Evolutionary conservation across 805 yeast genomes (phyloP), one percentile per base, ranked within the genome.

Genomic region (Cyberlindnera veronae): DNA sequence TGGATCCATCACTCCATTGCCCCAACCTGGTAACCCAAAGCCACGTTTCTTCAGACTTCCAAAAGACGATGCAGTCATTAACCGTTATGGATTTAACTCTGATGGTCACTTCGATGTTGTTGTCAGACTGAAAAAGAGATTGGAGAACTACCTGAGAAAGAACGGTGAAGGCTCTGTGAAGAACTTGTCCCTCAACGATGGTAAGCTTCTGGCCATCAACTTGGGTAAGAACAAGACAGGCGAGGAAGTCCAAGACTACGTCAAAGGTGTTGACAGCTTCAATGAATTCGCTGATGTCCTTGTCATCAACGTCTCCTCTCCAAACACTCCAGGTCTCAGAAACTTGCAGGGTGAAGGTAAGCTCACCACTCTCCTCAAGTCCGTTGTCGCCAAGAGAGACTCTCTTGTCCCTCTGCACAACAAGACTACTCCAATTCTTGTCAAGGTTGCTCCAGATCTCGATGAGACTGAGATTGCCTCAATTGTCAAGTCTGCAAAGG

Each of bases 281-380:
- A 95, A 95, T 11, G 77, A 80, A 11, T 79, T 71, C 52, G 96
- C 98, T 5, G 98, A 91, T 63, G 89, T 86, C 7, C 68, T 91
- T 46, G 91, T 91, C 15, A 77, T 91, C 49, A 91, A 91, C 56
- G 96, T 91, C 12, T 88, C 96, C 1, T 84, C 95, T 35, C 98
- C 98, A 38, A 91, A 91, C 59, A 91, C 98, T 1, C 98, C 98
- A 5, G 97, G 97, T 2, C 72, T 91, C 51, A 77, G 98, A 56
- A 86, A 80, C 52, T 72, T 91, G 51, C 98, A 91, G 67, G 76
- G 68, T 41, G 95, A 86, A 51, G 71, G 70, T 41, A 85, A 84
- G 59, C 72, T 91, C 44, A 77, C 87, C 7, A 71, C 71, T 26
- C 67, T 91, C 53, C 71, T 91, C 51, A 65, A 74, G 9, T 66